These are phyloP conservation scores for Phanerochaete sordida DNA, from an alignment of 768 basidiomycete genomes.

Conservation along the genomic window DNA sequence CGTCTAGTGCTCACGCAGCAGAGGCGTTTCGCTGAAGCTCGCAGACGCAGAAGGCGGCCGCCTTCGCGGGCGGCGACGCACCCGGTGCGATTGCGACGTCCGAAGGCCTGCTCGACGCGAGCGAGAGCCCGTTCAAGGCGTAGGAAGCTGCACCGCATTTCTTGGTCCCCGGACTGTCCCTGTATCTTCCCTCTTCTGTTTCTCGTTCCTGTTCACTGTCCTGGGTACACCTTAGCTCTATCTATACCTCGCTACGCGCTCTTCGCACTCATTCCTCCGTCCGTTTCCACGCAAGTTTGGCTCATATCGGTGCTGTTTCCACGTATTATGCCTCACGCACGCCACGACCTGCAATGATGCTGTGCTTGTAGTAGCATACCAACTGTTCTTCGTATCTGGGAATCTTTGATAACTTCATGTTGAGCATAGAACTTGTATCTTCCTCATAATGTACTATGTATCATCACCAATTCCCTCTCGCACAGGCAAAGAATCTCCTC, in stretches of 20 bases:
- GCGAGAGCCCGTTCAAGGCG: constrained; percentile 53
- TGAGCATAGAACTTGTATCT: constrained; percentile 2
- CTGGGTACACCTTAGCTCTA: background rate
- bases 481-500: constrained; percentile 63
- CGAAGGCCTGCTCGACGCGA: constrained; percentile 64
- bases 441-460: constrained; percentile 36
- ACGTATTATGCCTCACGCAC: background rate
- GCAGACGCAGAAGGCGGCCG: background rate
- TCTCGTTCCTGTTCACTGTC: constrained; percentile 6
- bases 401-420: background rate
- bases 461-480: constrained; percentile 69
- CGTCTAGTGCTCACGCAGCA: background rate
- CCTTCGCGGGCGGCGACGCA: constrained; percentile 45
- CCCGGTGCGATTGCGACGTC: constrained; percentile 49
- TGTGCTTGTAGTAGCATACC: background rate
- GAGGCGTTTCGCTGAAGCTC: background rate
- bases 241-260: background rate
- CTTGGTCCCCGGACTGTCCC: background rate
- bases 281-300: background rate
- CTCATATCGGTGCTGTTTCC: background rate
- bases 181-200: constrained; percentile 4
- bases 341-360: background rate
- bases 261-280: background rate
- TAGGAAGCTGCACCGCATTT: constrained; percentile 3
- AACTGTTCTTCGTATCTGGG: background rate